Evolutionary conservation across 331 rosid genomes (phyloP).

Genomic region (Prunus yedoensis): DNA sequence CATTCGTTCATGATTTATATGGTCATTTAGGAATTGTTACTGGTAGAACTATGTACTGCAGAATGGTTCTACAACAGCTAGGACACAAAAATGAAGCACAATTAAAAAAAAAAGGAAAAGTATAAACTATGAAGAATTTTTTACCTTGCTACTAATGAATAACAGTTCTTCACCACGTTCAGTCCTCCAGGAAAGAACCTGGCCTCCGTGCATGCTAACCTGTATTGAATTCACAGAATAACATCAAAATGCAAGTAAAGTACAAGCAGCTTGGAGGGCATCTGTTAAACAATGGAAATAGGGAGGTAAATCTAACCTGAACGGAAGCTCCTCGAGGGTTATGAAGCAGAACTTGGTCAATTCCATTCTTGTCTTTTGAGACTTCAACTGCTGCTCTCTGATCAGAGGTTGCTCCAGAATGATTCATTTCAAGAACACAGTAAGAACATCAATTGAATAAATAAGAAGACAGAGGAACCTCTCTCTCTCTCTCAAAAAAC

Average conservation of each 20-base stretch:
- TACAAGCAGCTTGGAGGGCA: background rate
- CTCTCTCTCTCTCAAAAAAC: slow-evolving; percentile 14
- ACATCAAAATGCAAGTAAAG: slow-evolving; percentile 16
- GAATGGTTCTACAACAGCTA: background rate
- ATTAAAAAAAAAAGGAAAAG: background rate
- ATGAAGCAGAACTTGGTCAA: slow-evolving; percentile 40
- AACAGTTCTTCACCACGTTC: slow-evolving; percentile 73
- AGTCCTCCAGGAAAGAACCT: slow-evolving; percentile 84
- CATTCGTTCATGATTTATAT: background rate
- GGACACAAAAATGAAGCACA: background rate
- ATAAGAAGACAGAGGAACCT: slow-evolving; percentile 22
- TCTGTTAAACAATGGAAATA: background rate
- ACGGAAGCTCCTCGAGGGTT: slow-evolving; percentile 45
- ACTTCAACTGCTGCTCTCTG: slow-evolving; percentile 32
- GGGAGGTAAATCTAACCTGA: slow-evolving; percentile 22
- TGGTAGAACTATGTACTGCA: background rate
- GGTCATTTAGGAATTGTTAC: background rate
- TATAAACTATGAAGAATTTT: background rate
- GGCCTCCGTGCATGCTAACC: slow-evolving; percentile 93
- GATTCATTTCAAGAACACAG: slow-evolving; percentile 41
- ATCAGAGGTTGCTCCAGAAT: slow-evolving; percentile 23
- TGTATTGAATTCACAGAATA: slow-evolving; percentile 25
- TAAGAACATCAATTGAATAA: slow-evolving; percentile 22
- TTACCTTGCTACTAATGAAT: slow-evolving; percentile 76
- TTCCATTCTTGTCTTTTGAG: slow-evolving; percentile 41